A percentile compares a stretch with the other conserved stretches of the same genome.
These are phyloP conservation scores for Suillus plorans DNA, from an alignment of 768 basidiomycete species.

Conservation along the genomic window DNA sequence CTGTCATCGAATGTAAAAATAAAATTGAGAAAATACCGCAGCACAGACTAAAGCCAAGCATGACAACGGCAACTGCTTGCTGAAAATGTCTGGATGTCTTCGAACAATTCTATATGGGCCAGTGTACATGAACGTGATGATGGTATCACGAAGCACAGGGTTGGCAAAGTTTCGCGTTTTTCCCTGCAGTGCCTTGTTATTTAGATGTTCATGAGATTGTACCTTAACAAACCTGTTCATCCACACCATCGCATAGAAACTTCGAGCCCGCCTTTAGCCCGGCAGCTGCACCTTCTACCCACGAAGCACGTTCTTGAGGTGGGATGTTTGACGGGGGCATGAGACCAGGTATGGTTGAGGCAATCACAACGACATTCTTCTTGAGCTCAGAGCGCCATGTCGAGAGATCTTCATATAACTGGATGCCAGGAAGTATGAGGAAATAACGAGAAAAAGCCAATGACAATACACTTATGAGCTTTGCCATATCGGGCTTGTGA, in stretches of 20 bases:
- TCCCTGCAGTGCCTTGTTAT: not conserved
- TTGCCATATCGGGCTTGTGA: too few species aligned
- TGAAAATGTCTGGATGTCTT: too few species aligned
- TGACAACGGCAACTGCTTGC: too few species aligned
- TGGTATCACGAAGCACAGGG: too few species aligned
- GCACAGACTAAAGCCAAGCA: too few species aligned
- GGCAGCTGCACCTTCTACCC: not conserved
- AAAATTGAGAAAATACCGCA: not conserved
- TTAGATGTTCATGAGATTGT: not conserved
- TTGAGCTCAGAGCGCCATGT: not conserved
- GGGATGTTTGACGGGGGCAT: not conserved
- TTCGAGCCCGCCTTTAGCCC: not conserved
- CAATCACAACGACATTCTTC: not conserved
- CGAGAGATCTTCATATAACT: too few species aligned
- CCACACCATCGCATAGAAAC: not conserved
- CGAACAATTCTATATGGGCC: too few species aligned
- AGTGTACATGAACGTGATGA: too few species aligned
- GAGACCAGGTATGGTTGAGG: not conserved
- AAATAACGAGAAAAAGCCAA: too few species aligned
- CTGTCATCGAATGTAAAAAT: not conserved
- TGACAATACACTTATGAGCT: too few species aligned
- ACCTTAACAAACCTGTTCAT: not conserved
- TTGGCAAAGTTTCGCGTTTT: not conserved
- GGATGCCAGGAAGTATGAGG: too few species aligned
- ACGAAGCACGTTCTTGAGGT: not conserved